Base-by-base conservation (phyloP, 2,329 filamentous ascomycete species). In the Emmonsiellopsis sp. region DNA sequence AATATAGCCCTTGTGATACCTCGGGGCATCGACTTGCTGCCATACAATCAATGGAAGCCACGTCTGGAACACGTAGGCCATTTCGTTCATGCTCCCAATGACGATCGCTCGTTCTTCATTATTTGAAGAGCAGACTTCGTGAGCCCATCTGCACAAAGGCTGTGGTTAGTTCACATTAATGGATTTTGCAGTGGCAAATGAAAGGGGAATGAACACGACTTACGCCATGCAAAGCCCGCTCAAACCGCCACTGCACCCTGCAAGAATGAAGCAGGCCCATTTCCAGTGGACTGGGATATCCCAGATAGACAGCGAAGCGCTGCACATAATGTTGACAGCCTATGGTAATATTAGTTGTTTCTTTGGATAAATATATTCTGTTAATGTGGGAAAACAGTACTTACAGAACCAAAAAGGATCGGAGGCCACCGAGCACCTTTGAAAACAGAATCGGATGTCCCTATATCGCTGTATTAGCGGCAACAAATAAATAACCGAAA, bases 61-160 rank as follows among this genome's bases (percentile, higher is more conserved):
- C 0, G 83, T 81, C 62, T 87, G 83, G 43, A 88, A 67, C 1
- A 86, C 82, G 55, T 86, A 86, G 0, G 83, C 83, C 70, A 87
- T 78, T 62, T 84, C 78, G 55, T 87, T 87, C 81, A 87, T 87
- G 13, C 74, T 70, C 0, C 75, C 84, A 0, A 84, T 77, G 0
- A 87, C 82, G 3, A 88, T 70, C 0, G 84, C 83, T 8, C 83
- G 72, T 67, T 87, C 84, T 65, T 87, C 83, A 52, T 83, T 80
- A 46, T 84, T 76, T 2, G 68, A 68, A 2, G 74, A 70, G 55
- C 78, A 81, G 16, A 80, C 79, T 56, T 81, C 79, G 51, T 80
- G 75, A 0, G 76, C 73, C 77, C 77, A 80, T 7, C 70, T 74
- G 49, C 6, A 15, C 6, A 15, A 38, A 52, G 60, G 49, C 42